Evolutionary conservation across 768 basidiomycete species (phyloP).

Genomic region (Mycena rebaudengoi): DNA sequence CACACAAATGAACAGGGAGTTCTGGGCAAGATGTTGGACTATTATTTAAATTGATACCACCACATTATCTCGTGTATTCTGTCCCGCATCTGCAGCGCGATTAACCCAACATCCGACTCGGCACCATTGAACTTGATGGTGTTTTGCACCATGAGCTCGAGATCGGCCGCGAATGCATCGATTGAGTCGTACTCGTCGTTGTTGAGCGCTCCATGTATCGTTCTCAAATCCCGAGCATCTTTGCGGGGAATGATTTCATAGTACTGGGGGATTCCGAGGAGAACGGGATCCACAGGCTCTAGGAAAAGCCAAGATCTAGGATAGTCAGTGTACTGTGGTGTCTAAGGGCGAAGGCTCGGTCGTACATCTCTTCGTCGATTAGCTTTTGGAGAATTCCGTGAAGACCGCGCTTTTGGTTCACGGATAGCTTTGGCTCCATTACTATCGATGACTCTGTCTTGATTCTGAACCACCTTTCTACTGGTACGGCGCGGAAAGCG

Average conservation of each 20-base stretch:
- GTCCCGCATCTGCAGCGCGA: slow-evolving; percentile 60
- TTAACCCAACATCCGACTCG: slow-evolving; percentile 79
- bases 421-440: slow-evolving; percentile 75
- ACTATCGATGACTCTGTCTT: slow-evolving; percentile 88
- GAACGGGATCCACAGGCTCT: slow-evolving; percentile 89
- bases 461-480: too few species aligned
- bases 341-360: slow-evolving; percentile 18
- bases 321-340: background rate
- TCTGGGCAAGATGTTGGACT: too few species aligned
- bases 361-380: slow-evolving; percentile 73
- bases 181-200: slow-evolving; percentile 81
- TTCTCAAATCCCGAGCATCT: slow-evolving; percentile 86
- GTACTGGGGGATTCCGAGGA: slow-evolving; percentile 86
- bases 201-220: slow-evolving; percentile 84
- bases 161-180: slow-evolving; percentile 84
- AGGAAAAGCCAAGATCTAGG: slow-evolving; percentile 81
- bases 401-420: slow-evolving; percentile 82
- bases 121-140: slow-evolving; percentile 89
- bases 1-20: too few species aligned
- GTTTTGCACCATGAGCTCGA: slow-evolving; percentile 89
- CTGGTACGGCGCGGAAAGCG: too few species aligned
- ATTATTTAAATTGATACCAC: too few species aligned
- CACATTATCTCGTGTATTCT: slow-evolving; percentile 66
- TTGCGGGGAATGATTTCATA: slow-evolving; percentile 90
- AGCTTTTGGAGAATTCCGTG: slow-evolving; percentile 74